Percentiles rank a stretch among this genome's conserved stretches.
Evolutionary conservation across 441 rosid species (phyloP).

Genomic region (Eutrema salsugineum): DNA sequence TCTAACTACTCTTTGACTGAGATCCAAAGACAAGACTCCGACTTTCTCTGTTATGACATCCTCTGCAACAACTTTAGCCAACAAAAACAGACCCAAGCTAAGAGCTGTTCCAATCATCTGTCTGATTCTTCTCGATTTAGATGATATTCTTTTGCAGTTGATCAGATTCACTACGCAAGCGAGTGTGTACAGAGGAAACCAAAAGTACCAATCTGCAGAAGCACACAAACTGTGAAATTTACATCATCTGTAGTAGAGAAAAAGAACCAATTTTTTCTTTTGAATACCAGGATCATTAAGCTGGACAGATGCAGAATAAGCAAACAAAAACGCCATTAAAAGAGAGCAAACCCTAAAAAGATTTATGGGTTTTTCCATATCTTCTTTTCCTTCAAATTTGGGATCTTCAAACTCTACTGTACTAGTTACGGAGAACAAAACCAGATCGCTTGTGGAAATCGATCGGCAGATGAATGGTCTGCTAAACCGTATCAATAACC

Average conservation of each 20-base stretch:
- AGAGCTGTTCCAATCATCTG: slow-evolving; percentile 34
- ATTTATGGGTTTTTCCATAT: slow-evolving; percentile 41
- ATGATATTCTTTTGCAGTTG: slow-evolving; percentile 26
- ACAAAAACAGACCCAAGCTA: slow-evolving; percentile 44
- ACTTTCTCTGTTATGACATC: slow-evolving; percentile 30
- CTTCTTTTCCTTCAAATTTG: not conserved
- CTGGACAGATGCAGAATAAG: slow-evolving; percentile 78
- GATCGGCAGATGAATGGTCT: not conserved
- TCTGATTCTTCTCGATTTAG: slow-evolving; percentile 19
- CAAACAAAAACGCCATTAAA: slow-evolving; percentile 70
- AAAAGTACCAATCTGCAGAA: slow-evolving; percentile 72
- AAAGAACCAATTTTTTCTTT: not conserved
- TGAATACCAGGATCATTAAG: slow-evolving; percentile 68
- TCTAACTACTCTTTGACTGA: slow-evolving; percentile 62
- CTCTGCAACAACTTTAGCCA: slow-evolving; percentile 55
- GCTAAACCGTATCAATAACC: slow-evolving; percentile 1
- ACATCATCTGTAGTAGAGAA: not conserved
- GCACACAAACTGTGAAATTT: not conserved
- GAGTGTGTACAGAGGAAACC: slow-evolving; percentile 75
- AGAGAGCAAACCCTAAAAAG: slow-evolving; percentile 45
- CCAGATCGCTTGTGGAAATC: not conserved
- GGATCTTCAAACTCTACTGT: not conserved
- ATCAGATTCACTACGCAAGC: slow-evolving; percentile 55
- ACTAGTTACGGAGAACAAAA: not conserved
- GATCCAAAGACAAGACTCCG: slow-evolving; percentile 62